Base-by-base conservation (phyloP, 768 basidiomycete genomes). In the Kwoniella newhampshirensis region DNA sequence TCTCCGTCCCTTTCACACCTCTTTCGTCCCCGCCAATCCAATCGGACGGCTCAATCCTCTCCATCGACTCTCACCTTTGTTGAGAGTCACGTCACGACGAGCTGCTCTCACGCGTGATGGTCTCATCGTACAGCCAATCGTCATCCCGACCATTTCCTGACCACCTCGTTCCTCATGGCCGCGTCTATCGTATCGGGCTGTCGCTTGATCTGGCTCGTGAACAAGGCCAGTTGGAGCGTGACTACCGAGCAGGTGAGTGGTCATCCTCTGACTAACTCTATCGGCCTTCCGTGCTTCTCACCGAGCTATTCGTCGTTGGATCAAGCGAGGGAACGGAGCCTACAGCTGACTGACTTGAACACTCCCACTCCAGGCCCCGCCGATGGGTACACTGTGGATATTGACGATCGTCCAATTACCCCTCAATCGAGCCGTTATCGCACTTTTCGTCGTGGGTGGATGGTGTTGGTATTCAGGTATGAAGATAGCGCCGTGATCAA, bases 301-400 rank as follows among this genome's bases (percentile, higher is more conserved):
- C 41, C 21, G 41, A 42, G 13, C n/a, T n/a, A n/a, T n/a, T n/a
- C n/a, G n/a, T n/a, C n/a, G n/a, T n/a, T n/a, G n/a, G n/a, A n/a
- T n/a, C n/a, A n/a, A n/a, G n/a, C n/a, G n/a, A n/a, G n/a, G n/a
- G n/a, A n/a, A n/a, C n/a, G n/a, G n/a, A n/a, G n/a, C 13, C 32
- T 32, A 6, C 27, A 27, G 17, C 28, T 17, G 4, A 50, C 25
- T 50, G 20, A 37, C 23, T 50, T 15, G 26, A 30, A n/a, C 23
- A 18, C 18, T n/a, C 25, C 20, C 36, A 18, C n/a, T 12, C n/a
- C 52, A 76, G 75, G 75, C 73, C 12, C 73, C 75, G 6, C 61
- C 75, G 4, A 64, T 74, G 43, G 75, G 73, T 3, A 74, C 75
- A 11, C 18, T 76, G 21, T 76, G 75, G 75, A 71, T 74, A 30